phyloP scores from a whole-genome alignment of 306 rosid genomes.

The Adenanthera pavonina region DNA sequence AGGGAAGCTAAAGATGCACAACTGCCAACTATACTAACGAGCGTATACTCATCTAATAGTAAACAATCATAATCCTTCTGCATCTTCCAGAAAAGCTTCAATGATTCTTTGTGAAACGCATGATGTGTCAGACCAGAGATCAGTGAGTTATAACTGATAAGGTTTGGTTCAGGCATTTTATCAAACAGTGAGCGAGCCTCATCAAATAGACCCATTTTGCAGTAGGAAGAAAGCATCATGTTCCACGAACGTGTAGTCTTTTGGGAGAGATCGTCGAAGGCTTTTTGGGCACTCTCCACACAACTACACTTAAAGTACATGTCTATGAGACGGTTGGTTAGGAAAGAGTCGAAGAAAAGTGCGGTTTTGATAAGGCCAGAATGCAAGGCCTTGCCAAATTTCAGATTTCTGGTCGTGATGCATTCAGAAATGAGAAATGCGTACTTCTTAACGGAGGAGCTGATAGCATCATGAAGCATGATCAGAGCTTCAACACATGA shows the following conservation, averaged over 20 bases:
- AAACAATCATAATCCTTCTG: conserved; percentile 41
- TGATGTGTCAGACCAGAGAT: conserved; percentile 33
- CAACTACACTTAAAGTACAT: conserved; percentile 60
- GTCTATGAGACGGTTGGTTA: conserved; percentile 58
- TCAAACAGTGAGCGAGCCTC: background rate
- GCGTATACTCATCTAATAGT: conserved; percentile 56
- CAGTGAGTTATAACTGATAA: background rate
- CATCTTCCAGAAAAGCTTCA: conserved; percentile 29
- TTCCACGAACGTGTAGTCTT: conserved; percentile 65
- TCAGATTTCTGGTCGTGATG: conserved; percentile 41
- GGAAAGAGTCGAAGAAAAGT: conserved; percentile 47
- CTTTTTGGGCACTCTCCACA: conserved; percentile 44
- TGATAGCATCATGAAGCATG: conserved; percentile 39
- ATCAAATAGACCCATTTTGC: background rate
- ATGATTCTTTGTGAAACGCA: conserved; percentile 36
- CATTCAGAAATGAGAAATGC: conserved; percentile 51
- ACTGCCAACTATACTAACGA: conserved; percentile 57
- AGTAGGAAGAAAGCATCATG: conserved; percentile 41
- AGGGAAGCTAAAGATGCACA: conserved; percentile 55
- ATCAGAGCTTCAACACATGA: background rate
- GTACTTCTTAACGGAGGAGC: conserved; percentile 33
- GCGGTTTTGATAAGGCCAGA: conserved; percentile 62
- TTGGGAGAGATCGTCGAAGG: conserved; percentile 55
- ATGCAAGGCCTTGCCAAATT: conserved; percentile 54
- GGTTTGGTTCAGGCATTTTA: conserved; percentile 25